Evolutionary conservation across 1,139 yeast species (phyloP), one percentile per base, ranked within the genome.

Genomic region (Taiozyma sp.): DNA sequence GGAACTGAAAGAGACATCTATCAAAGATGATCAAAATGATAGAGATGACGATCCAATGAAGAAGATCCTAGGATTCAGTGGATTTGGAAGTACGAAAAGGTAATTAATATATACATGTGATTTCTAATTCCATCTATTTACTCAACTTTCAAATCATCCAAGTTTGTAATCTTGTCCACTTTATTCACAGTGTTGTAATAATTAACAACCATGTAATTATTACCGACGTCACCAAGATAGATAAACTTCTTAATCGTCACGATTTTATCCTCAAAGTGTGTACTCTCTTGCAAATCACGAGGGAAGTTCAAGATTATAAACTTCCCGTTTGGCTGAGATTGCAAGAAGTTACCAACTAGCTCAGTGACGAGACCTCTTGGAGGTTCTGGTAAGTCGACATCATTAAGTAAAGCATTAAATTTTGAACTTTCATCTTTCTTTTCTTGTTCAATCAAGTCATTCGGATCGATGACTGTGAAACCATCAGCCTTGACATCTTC

Each of bases 321-420:
- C 49, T 73, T 71, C 16, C 73, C 71, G 1, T 77, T 72, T n/a
- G 70, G 67, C 21, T 53, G 49, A 2, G 65, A 59, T 6, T 62
- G 52, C 8, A 81, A 57, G 50, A 74, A 74, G 53, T 77, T 71
- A 51, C 77, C 77, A 41, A 82, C 66, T 52, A 82, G 68, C 8
- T 83, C 83, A 3, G 85, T 77, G 45, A 80, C 62, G 40, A 82
- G 66, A 1, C 88, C 88, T 29, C 73, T 73, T 13, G 86, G 85
- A 22, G 75, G 66, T 29, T 68, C 70, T 53, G 72, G 49, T 2
- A 64, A 57, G 6, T 62, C 62, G 5, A 58, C 56, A 45, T 57
- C 61, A 39, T 61, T 62, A 66, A 76, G 54, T 14, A 72, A 54
- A 3, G 65, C 62, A 32, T 69, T 61, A 61, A 73, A 82, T 51